Percentiles rank a stretch among this genome's conserved stretches.
phyloP scores from a whole-genome alignment of 352 stramenopile genomes.

The Sclerospora graminicola region DNA sequence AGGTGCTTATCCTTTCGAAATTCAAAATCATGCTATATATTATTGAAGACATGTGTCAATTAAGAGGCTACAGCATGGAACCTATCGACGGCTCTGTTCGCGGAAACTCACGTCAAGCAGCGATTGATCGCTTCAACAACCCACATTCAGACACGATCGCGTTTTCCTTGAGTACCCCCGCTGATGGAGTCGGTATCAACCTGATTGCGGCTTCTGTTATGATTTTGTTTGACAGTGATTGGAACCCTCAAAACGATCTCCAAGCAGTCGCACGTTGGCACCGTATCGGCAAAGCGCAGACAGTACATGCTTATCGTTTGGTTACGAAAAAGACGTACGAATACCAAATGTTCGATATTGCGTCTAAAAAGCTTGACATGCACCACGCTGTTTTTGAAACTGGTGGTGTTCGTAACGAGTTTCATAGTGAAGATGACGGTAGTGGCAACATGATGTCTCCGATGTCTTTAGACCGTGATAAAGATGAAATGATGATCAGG shows the following conservation, averaged over 20 bases:
- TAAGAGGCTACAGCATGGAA: conserved; percentile 86
- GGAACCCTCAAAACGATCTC: conserved; percentile 99
- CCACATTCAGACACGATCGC: conserved; percentile 91
- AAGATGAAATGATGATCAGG: conserved; percentile 97
- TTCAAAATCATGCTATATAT: too few relatives aligned
- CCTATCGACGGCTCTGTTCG: conserved; percentile 94
- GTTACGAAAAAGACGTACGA: conserved; percentile 99
- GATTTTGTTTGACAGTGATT: conserved; percentile 92
- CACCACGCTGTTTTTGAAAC: conserved; percentile 98
- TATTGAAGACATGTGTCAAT: conserved; percentile 84
- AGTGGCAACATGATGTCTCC: conserved; percentile 87
- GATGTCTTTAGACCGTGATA: conserved; percentile 94
- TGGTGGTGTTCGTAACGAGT: conserved; percentile 84
- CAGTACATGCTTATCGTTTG: conserved; percentile 98
- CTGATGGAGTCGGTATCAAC: conserved; percentile 96
- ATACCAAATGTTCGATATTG: conserved; percentile 99
- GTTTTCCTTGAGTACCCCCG: conserved; percentile 94
- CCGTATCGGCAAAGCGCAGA: conserved; percentile 99
- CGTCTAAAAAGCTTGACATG: conserved; percentile 97
- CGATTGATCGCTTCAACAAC: conserved; percentile 98
- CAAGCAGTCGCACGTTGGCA: conserved; percentile 97
- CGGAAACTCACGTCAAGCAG: conserved; percentile 95
- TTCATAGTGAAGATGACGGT: conserved; percentile 91
- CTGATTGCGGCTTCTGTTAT: conserved; percentile 85
- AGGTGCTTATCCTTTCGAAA: conserved; percentile 98